Evolutionary conservation across 2,329 filamentous ascomycete genomes (phyloP).

Genomic region (Zymoseptoria crescenta): DNA sequence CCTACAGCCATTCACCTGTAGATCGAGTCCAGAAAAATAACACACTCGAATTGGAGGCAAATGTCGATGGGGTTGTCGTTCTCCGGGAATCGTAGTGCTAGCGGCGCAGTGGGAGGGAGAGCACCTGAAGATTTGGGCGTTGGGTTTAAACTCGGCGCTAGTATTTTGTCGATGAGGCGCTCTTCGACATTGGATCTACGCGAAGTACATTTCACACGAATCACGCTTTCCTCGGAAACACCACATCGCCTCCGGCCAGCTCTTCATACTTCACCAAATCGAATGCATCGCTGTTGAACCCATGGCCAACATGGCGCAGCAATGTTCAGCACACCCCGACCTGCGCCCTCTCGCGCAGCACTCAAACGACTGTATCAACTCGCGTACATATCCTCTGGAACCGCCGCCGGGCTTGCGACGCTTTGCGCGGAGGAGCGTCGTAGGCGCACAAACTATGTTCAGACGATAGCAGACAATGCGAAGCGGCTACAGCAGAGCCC

Average conservation of each 20-base stretch:
- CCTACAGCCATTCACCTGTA: not conserved
- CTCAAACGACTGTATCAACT: conserved; percentile 31
- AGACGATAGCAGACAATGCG: conserved; percentile 31
- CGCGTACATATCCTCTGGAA: conserved; percentile 33
- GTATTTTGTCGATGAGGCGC: not conserved
- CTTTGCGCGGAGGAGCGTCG: conserved; percentile 31
- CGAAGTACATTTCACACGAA: not conserved
- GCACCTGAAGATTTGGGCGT: not conserved
- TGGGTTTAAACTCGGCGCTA: not conserved
- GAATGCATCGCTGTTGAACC: conserved; percentile 13
- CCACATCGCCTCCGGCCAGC: not conserved
- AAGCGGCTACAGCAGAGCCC: conserved; percentile 25
- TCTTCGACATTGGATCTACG: not conserved
- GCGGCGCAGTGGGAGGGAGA: not conserved
- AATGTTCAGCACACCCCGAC: conserved; percentile 26
- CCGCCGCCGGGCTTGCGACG: conserved; percentile 29
- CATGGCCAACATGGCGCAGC: conserved; percentile 21
- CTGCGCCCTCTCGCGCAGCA: conserved; percentile 30
- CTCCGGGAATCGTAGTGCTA: not conserved
- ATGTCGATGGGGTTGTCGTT: not conserved
- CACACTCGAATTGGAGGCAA: not conserved
- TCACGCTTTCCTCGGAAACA: not conserved
- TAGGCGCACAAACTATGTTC: conserved; percentile 26
- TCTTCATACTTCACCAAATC: not conserved
- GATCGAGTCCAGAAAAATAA: not conserved